These are phyloP conservation scores for Starmerella bombi DNA, from an alignment of 805 yeast species.

Conservation along the genomic window DNA sequence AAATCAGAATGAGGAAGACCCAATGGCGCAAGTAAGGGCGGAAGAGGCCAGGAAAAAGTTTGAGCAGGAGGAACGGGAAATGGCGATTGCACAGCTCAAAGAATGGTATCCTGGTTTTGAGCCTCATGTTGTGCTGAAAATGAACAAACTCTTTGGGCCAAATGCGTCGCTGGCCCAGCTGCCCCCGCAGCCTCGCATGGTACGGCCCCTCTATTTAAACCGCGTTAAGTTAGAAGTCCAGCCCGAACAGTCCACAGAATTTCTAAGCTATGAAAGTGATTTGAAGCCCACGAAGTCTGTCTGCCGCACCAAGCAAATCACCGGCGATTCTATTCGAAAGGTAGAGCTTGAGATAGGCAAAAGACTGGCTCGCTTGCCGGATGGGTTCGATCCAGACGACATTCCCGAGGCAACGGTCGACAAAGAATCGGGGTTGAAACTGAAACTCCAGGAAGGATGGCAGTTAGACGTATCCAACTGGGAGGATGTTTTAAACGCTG, in stretches of 20 bases:
- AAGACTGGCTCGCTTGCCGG: neutral
- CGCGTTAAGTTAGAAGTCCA: conserved; percentile 49
- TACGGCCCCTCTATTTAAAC: conserved; percentile 36
- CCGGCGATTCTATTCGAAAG: neutral
- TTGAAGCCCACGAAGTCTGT: neutral
- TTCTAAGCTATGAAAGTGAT: conserved; percentile 23
- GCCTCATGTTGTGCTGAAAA: conserved; percentile 41
- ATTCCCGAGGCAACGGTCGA: neutral
- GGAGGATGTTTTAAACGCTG: conserved; percentile 34
- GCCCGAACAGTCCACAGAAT: conserved; percentile 43
- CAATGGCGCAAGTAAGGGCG: conserved; percentile 4
- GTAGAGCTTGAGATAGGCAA: conserved; percentile 8
- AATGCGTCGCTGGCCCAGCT: conserved; percentile 42
- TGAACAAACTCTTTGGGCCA: conserved; percentile 55
- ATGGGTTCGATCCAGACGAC: neutral
- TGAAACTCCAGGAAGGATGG: conserved; percentile 5
- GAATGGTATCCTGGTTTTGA: conserved; percentile 51
- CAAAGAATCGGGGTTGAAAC: neutral
- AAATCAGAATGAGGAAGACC: neutral
- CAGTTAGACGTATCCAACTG: conserved; percentile 23
- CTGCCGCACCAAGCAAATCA: neutral
- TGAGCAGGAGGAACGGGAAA: conserved; percentile 15
- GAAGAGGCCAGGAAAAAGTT: conserved; percentile 13
- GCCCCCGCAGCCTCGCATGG: conserved; percentile 32
- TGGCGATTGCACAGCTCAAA: conserved; percentile 21